These are phyloP conservation scores for Candida pini DNA, from an alignment of 805 yeast species.

Conservation along the genomic window DNA sequence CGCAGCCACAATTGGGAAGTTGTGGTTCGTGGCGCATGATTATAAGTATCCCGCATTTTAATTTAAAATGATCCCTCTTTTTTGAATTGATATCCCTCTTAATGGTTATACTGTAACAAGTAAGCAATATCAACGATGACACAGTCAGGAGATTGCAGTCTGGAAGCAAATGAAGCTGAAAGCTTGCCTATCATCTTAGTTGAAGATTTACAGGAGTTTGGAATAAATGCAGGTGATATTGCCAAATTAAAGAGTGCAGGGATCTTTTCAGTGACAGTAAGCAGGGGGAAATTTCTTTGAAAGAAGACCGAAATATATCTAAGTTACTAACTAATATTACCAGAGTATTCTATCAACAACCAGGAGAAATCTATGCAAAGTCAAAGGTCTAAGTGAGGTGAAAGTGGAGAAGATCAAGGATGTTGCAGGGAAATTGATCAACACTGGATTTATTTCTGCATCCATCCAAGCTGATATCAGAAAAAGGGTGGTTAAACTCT, in stretches of 20 bases:
- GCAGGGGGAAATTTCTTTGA: slow-evolving; percentile 12
- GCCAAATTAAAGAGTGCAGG: slow-evolving; percentile 64
- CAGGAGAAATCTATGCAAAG: slow-evolving; percentile 55
- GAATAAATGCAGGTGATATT: slow-evolving; percentile 68
- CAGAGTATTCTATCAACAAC: slow-evolving; percentile 55
- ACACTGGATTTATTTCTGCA: slow-evolving; percentile 71
- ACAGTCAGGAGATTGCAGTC: too few relatives aligned
- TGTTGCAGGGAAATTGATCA: slow-evolving; percentile 62
- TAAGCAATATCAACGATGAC: too few relatives aligned
- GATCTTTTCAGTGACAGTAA: slow-evolving; percentile 58
- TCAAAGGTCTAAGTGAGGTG: slow-evolving; percentile 69
- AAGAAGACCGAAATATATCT: background rate
- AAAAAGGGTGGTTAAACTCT: slow-evolving; percentile 54
- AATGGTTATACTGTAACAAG: too few relatives aligned
- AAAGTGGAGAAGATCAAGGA: slow-evolving; percentile 73
- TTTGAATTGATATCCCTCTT: too few relatives aligned
- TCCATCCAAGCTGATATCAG: slow-evolving; percentile 61
- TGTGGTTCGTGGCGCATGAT: too few relatives aligned
- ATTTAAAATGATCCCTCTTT: too few relatives aligned
- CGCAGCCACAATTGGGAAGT: too few relatives aligned
- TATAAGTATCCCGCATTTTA: too few relatives aligned
- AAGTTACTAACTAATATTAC: too few relatives aligned
- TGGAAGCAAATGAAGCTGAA: too few relatives aligned
- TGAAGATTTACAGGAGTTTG: slow-evolving; percentile 56
- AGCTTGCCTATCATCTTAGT: slow-evolving; percentile 30